These are phyloP conservation scores for Colletotrichum brevisporum DNA, from an alignment of 2,329 filamentous ascomycete genomes.

Conservation along the genomic window DNA sequence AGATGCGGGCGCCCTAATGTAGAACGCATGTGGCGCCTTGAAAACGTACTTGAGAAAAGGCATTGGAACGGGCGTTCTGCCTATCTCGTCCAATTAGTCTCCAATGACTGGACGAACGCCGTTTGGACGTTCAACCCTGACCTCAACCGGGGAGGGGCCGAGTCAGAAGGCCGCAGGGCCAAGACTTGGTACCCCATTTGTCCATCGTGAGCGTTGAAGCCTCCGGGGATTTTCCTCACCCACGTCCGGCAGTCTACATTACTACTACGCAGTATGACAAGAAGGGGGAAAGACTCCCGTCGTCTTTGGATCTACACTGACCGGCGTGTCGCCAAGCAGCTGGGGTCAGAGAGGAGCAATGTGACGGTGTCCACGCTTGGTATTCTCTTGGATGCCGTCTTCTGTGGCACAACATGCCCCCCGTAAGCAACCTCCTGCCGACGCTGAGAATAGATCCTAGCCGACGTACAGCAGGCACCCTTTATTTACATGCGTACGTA, in stretches of 20 bases:
- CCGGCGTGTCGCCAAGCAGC: conserved; percentile 25
- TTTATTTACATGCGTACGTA: too few species aligned
- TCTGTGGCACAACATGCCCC: conserved; percentile 11
- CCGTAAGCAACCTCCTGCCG: conserved; percentile 10
- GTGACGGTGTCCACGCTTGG: conserved; percentile 24
- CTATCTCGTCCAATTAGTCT: not conserved
- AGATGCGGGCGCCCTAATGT: conserved; percentile 15
- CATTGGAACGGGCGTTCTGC: not conserved
- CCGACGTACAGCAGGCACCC: conserved; percentile 4
- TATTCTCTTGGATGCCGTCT: conserved; percentile 19
- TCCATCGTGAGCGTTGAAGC: conserved; percentile 6
- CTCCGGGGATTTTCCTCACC: conserved; percentile 16
- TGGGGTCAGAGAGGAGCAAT: not conserved
- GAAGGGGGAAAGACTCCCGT: not conserved
- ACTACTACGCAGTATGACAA: conserved; percentile 6
- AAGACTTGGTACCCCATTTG: conserved; percentile 12
- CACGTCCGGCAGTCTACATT: conserved; percentile 21
- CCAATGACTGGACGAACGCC: conserved; percentile 1
- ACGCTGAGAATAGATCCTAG: conserved; percentile 11
- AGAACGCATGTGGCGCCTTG: not conserved
- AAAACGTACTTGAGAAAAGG: not conserved
- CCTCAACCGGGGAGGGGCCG: conserved; percentile 3
- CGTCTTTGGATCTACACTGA: conserved; percentile 9
- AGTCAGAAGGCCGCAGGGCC: conserved; percentile 36
- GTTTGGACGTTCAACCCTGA: not conserved